Base-by-base conservation (phyloP, 2,329 filamentous ascomycete species). In the Clarireedia monteithiana region DNA sequence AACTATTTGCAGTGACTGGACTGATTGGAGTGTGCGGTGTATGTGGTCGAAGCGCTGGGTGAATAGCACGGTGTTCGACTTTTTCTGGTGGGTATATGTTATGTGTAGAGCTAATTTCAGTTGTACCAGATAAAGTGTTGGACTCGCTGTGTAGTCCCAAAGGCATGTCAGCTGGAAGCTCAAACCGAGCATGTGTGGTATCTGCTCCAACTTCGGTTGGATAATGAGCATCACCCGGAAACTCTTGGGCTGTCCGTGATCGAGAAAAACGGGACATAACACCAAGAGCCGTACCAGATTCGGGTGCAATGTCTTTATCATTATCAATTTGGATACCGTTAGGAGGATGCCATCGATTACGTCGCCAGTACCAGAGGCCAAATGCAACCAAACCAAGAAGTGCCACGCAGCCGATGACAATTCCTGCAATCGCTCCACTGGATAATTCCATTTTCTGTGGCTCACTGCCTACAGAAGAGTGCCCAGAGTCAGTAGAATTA, bases 211-310 rank as follows among this genome's bases (percentile, higher is more conserved):
- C 60, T 60, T 67, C 66, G 0, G 60, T 60, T 5, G 67, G 81
- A 78, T 60, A 82, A 76, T 14, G 73, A 74, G 38, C 76, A 75
- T 56, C 79, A 75, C 20, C 75, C 65, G 10, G 80, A 73, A 57
- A 79, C 78, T 62, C 81, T 77, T 51, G 10, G 76, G 78, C 9
- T 78, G 40, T 17, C 39, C 15, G 39, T 17, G 44, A 12, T 46
- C 20, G 44, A 14, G 15, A 26, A 20, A 24, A 14, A 4, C 24
- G 17, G 6, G 44, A 26, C 24, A 57, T 50, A 73, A 69, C 64
- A 67, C 73, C 59, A 75, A 82, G 2, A 76, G 78, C 59, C 77
- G 80, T 26, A 26, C 23, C 14, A 17, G 6, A 7, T 26, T 46
- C 44, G 12, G 44, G 24, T 5, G 20, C 5, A 12, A 46, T 24